Conservation (phyloP, 208 protist species). For the Leishmania arabica region DNA sequence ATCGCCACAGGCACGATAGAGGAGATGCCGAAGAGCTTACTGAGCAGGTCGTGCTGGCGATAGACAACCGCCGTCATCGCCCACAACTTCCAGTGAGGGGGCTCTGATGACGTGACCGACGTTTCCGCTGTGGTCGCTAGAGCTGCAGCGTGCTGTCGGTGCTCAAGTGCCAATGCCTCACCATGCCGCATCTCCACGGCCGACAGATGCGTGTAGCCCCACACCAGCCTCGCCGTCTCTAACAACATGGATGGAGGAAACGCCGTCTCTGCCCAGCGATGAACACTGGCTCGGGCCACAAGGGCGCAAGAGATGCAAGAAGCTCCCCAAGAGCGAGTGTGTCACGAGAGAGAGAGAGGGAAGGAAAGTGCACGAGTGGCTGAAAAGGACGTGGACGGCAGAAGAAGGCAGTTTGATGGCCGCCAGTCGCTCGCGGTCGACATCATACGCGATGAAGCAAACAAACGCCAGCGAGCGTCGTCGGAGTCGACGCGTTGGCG, state of each 20-base stretch:
- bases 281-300: not conserved
- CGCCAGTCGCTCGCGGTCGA: not conserved
- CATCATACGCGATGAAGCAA: not conserved
- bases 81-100: conserved; percentile 47
- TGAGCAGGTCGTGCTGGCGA: conserved; percentile 40
- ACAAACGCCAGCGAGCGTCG: not conserved
- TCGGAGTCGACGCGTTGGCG: not conserved
- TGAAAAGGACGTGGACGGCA: not conserved
- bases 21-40: conserved; percentile 60
- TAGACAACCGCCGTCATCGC: conserved; percentile 61
- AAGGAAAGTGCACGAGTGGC: not conserved
- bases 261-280: not conserved
- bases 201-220: conserved; percentile 47
- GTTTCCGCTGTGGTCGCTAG: not conserved
- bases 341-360: not conserved
- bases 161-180: not conserved
- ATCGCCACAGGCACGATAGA: conserved; percentile 64
- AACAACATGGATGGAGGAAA: not conserved
- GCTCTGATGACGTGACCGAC: not conserved
- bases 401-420: not conserved
- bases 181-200: conserved; percentile 24
- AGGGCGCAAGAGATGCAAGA: not conserved
- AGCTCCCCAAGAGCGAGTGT: not conserved
- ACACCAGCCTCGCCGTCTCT: conserved; percentile 10
- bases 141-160: not conserved